Percentiles rank a stretch among this genome's conserved stretches.
These are phyloP conservation scores for Alternaria viburni DNA, from an alignment of 2,329 filamentous ascomycete species.

Conservation along the genomic window DNA sequence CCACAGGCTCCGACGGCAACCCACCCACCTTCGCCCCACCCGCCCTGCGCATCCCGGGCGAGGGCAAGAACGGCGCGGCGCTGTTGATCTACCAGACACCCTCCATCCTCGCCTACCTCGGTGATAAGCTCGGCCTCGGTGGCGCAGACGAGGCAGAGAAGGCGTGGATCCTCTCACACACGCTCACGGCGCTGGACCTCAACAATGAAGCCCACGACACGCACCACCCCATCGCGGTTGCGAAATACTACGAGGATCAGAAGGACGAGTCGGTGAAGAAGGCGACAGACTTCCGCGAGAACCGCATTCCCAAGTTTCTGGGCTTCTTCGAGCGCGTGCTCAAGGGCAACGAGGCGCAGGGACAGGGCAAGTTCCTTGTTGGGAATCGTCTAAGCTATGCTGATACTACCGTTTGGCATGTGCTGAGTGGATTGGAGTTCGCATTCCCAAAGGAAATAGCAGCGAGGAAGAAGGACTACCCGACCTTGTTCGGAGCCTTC, in stretches of 20 bases:
- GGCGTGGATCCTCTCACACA: slow-evolving; percentile 67
- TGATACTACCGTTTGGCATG: slow-evolving; percentile 76
- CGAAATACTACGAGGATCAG: slow-evolving; percentile 76
- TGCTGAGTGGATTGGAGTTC: slow-evolving; percentile 61
- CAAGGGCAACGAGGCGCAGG: slow-evolving; percentile 61
- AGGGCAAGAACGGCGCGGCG: slow-evolving; percentile 58
- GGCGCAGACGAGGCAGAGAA: slow-evolving; percentile 57
- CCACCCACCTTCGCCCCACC: slow-evolving; percentile 72
- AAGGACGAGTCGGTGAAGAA: slow-evolving; percentile 68
- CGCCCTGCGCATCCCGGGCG: slow-evolving; percentile 61
- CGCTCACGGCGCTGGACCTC: slow-evolving; percentile 74
- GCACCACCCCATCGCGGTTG: slow-evolving; percentile 71
- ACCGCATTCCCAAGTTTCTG: slow-evolving; percentile 74
- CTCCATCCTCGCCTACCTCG: slow-evolving; percentile 76
- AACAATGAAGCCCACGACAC: slow-evolving; percentile 76
- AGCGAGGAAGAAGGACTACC: slow-evolving; percentile 63
- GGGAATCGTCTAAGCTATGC: slow-evolving; percentile 71
- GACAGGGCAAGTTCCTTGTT: slow-evolving; percentile 69
- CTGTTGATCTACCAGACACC: slow-evolving; percentile 72
- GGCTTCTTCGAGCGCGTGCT: slow-evolving; percentile 73
- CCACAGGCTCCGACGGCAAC: slow-evolving; percentile 61
- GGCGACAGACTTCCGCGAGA: slow-evolving; percentile 64
- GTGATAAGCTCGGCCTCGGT: slow-evolving; percentile 63
- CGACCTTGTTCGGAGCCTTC: slow-evolving; percentile 65
- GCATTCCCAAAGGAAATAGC: slow-evolving; percentile 73